Base-by-base conservation (phyloP, 202 grass and related monocot genomes). In the Setaria viridis region DNA sequence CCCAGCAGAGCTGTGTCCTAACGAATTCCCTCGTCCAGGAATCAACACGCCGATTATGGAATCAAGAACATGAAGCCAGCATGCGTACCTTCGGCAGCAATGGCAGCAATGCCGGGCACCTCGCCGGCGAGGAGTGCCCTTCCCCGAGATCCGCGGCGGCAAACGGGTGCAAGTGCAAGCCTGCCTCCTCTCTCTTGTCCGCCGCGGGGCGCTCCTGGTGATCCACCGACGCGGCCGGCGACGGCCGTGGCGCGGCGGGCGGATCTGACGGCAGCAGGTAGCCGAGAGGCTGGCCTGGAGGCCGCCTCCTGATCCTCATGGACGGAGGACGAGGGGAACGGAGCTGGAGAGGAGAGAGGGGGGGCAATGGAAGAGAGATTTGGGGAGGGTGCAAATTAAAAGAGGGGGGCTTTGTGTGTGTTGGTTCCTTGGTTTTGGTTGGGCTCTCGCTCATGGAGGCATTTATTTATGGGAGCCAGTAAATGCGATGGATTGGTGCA, bases 231-330 rank as follows among this genome's bases (percentile, higher is more conserved):
- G 75, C 60, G 20, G 30, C 80, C 53, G 41, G 70, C 12, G 68
- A 37, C 25, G 58, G 55, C 43, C 55, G 69, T 1, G 58, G 54
- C 66, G 84, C 33, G 59, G 84, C 25, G 59, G 79, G 86, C 39
- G 90, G 93, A 95, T 92, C 88, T 95, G 88, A 58, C 15, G 74
- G 83, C 25, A 34, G 78, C 48, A 77, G 77, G 63, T 53, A 81
- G 73, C 74, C 56, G 55, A 74, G 70, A 21, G 80, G 29, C 65
- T 92, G 80, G 59, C 84, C 64, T 46, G 88, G 90, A 49, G 82
- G 87, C 57, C 88, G 34, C 90, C 90, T 67, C 85, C 93, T 89
- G 81, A 95, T 95, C 88, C 93, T 95, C 93, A 95, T 95, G 39
- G 90, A 33, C 8, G 72, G 72, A 70, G 75, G 55, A 41, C 43